Base-by-base conservation (phyloP, 495 filamentous ascomycete species). In the Neohortaea acidophila region DNA sequence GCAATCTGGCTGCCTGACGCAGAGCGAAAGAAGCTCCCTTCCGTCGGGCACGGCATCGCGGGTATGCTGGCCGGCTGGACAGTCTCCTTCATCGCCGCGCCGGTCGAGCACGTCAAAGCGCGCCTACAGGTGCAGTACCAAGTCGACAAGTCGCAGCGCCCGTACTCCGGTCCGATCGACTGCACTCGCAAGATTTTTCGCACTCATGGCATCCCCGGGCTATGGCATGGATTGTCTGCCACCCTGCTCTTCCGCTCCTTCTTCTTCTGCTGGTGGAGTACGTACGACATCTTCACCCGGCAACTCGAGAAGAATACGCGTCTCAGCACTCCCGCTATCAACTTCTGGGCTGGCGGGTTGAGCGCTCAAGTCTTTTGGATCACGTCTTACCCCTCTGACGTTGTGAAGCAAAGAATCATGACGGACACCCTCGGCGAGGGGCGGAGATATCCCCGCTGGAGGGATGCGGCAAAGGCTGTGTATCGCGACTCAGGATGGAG, bases 321-420 rank as follows among this genome's bases (percentile, higher is more conserved):
- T n/a, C 61, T 92, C 40, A 81, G 79, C 14, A 71, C 75, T 0
- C 83, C 86, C 5, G 72, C 73, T 1, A 67, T 94, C 47, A 94
- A 94, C 52, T 97, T 97, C 66, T 94, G 85, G 89, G 89, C 89
- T 0, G 89, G 89, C 10, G 89, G 89, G 1, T 63, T 94, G 35
- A 81, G 75, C 22, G 87, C 89, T 0, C 87, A 94, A 63, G 59
- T 91, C 25, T 97, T 93, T 61, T 97, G 89, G 89, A 51, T 92
- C 2, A 80, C 77, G 17, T 77, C 76, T 29, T 97, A 97, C 54
- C 89, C 89, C 10, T 79, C 75, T 21, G 89, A 97, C 53, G 87
- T 94, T 11, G 80, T 97, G 17, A 97, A 97, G 65, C 87, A 94
- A 59, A 73, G 84, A n/a, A 74, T 97, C 36, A 94, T 97, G 89